Conservation (phyloP, 768 basidiomycete genomes). For the Boletus rufocinnamomeus region DNA sequence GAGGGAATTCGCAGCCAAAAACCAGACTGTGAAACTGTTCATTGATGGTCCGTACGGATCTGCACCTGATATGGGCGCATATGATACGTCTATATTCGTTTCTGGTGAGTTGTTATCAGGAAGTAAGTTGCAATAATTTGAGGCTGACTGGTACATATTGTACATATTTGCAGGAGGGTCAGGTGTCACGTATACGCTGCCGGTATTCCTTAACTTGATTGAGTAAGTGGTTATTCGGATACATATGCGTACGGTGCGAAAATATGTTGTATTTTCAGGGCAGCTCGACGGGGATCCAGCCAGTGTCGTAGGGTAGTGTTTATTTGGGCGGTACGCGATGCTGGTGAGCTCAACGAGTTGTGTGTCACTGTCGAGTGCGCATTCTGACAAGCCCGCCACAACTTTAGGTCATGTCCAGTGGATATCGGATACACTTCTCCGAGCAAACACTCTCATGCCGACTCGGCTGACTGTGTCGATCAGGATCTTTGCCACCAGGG, state of each 20-base stretch:
- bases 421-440: slow-evolving; percentile 44
- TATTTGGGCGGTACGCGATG: too few species aligned
- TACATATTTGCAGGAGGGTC: slow-evolving; percentile 45
- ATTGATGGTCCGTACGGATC: slow-evolving; percentile 63
- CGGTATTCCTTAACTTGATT: slow-evolving; percentile 44
- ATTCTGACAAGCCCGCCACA: background rate
- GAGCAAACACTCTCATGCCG: slow-evolving; percentile 34
- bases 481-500: slow-evolving; percentile 43
- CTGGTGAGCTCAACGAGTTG: slow-evolving; percentile 33
- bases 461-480: too few species aligned
- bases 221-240: slow-evolving; percentile 34
- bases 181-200: slow-evolving; percentile 50
- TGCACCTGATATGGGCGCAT: slow-evolving; percentile 42
- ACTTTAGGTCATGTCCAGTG: slow-evolving; percentile 42
- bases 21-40: slow-evolving; percentile 43
- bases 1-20: slow-evolving; percentile 33
- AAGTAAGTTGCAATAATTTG: too few species aligned
- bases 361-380: background rate
- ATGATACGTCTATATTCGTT: slow-evolving; percentile 50
- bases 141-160: background rate
- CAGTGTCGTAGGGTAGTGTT: too few species aligned
- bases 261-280: background rate
- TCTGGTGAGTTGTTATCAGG: slow-evolving; percentile 39
- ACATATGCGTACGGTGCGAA: too few species aligned
- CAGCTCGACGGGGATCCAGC: too few species aligned